Evolutionary conservation across 306 rosid genomes (phyloP), one percentile per base, ranked within the genome.

Genomic region (Dryas octopetala): DNA sequence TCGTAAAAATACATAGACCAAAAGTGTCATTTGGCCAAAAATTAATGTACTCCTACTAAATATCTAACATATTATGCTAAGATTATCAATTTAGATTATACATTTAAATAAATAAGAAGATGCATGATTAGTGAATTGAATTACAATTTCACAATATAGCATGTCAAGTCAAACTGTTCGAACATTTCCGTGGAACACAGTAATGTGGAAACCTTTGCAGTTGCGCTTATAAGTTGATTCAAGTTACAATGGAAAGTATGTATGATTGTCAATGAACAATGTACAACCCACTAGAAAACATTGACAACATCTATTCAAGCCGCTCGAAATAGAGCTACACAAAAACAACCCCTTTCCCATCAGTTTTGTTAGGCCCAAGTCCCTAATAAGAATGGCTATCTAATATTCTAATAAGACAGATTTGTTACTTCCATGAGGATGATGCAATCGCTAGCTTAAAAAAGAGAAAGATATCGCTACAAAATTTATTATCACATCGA

Each of bases 341-440:
- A n/a, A 55, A 53, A 53, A 17, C 9, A n/a, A 17, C 10, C 11
- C 32, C 2, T 28, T 52, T 51, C 55, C 17, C 28, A 8, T 52
- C 3, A 13, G 23, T 52, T 52, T 15, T 15, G 66, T 32, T 13
- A 32, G 66, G 16, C 10, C 66, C 45, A 28, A 62, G 66, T 62
- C 45, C 2, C 46, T 32, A 38, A 12, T 62, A 38, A 7, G 9
- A 38, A 62, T 0, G 26, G 51, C 4, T 64, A 16, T 64, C 28
- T 50, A 62, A 62, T 62, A 26, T 61, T 13, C 19, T 32, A 40
- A 6, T 38, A 62, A 10, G n/a, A 52, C 50, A 81, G 51, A 64
- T 77, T 16, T 76, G 49, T 63, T 45, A 44, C 68, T 71, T 68
- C 74, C 63, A 60, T 11, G 60, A 55, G 40, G 62, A 17, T 17